Percentiles rank a stretch among this genome's conserved stretches.
Evolutionary conservation across 305 asterid genomes (phyloP).

Genomic region (Solanum hybrid): DNA sequence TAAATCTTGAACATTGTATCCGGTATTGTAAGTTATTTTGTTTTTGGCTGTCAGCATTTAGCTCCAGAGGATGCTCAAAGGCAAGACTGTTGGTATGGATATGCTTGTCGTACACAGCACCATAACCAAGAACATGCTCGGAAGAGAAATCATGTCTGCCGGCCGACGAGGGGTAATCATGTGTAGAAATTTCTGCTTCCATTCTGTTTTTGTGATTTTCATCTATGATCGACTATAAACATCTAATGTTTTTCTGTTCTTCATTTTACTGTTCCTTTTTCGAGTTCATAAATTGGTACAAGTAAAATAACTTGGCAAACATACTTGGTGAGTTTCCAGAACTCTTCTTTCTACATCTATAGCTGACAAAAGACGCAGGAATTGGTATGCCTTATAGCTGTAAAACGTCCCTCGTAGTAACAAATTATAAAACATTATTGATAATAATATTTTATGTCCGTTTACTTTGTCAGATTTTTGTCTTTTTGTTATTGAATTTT

Average conservation of each 20-base stretch:
- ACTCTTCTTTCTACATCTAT: background rate
- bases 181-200: background rate
- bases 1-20: background rate
- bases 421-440: too few relatives aligned
- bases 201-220: background rate
- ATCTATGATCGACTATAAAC: background rate
- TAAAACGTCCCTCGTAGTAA: background rate
- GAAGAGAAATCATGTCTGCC: slow-evolving; percentile 86
- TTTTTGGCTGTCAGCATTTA: slow-evolving; percentile 30
- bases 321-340: background rate
- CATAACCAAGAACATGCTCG: slow-evolving; percentile 88
- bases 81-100: slow-evolving; percentile 93
- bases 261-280: background rate
- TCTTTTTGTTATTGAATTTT: too few relatives aligned
- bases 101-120: slow-evolving; percentile 86
- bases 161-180: slow-evolving; percentile 68
- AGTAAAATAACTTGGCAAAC: background rate
- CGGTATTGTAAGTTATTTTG: background rate
- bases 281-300: background rate
- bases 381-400: background rate
- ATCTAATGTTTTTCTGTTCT: background rate
- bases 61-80: slow-evolving; percentile 62
- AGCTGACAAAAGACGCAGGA: background rate
- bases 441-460: too few relatives aligned
- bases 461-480: too few relatives aligned